Conservation (phyloP, 306 rosid genomes). For the Rubus idaeus region DNA sequence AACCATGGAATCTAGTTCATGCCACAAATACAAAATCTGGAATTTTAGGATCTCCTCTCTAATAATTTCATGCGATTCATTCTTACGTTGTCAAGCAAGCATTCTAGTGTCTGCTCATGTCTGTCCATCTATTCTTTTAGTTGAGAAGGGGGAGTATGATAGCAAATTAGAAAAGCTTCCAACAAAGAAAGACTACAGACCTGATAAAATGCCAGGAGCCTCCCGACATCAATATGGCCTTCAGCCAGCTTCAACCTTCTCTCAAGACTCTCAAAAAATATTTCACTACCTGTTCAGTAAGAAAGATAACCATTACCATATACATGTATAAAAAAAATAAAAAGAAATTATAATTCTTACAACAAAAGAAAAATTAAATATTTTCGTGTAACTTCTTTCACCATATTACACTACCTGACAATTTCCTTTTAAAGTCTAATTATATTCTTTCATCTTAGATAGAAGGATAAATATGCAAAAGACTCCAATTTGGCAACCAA, state of each 20-base stretch:
- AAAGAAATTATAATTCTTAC: background rate
- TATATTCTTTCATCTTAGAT: background rate
- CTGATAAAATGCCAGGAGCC: conserved; percentile 93
- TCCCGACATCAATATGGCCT: conserved; percentile 92
- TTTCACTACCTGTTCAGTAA: conserved; percentile 49
- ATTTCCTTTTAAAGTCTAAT: background rate
- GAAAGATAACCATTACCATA: background rate
- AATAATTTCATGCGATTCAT: background rate
- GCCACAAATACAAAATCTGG: conserved; percentile 5
- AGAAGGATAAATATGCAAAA: background rate
- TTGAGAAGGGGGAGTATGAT: background rate
- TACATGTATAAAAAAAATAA: background rate
- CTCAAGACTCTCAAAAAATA: conserved; percentile 48
- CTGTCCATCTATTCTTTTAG: background rate
- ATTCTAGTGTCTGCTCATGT: background rate
- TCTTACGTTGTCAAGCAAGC: background rate
- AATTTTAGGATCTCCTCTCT: background rate
- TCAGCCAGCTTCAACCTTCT: conserved; percentile 74
- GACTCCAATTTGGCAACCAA: background rate
- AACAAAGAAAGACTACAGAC: conserved; percentile 37
- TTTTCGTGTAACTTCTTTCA: background rate
- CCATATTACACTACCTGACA: background rate
- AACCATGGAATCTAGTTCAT: background rate
- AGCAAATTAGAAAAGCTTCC: background rate
- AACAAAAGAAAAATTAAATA: background rate